Percentiles rank a stretch among this genome's conserved stretches.
These are phyloP conservation scores for Citrus reticulata DNA, from an alignment of 345 rosid species.

Conservation along the genomic window DNA sequence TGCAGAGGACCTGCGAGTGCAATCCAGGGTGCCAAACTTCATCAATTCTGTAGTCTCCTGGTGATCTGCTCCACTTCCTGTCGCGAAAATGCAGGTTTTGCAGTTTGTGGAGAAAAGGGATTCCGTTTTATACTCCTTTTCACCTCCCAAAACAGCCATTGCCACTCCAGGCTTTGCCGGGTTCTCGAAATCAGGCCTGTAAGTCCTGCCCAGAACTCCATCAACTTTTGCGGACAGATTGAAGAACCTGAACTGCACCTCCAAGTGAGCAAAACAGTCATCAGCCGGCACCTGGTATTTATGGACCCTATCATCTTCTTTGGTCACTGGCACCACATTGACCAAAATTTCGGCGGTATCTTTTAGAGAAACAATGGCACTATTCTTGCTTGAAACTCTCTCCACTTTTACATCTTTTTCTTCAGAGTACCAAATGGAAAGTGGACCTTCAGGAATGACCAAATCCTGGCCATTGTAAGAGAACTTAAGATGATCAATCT, in stretches of 20 bases:
- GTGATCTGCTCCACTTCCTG: not conserved
- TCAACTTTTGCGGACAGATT: conserved; percentile 7
- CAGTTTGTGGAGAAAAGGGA: conserved; percentile 12
- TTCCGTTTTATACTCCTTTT: conserved; percentile 7
- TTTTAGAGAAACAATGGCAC: conserved; percentile 8
- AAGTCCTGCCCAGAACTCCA: conserved; percentile 19
- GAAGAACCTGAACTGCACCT: conserved; percentile 22
- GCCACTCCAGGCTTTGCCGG: conserved; percentile 16
- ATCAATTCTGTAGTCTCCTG: not conserved
- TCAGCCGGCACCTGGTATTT: conserved; percentile 9
- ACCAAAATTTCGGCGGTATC: conserved; percentile 15
- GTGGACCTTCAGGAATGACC: conserved; percentile 2
- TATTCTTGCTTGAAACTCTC: conserved; percentile 22
- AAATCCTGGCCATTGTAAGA: conserved; percentile 9
- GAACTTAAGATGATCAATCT: conserved; percentile 16
- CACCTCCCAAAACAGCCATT: conserved; percentile 24
- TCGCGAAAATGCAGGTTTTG: conserved; percentile 1
- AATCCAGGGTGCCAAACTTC: conserved; percentile 18
- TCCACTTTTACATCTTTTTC: conserved; percentile 19
- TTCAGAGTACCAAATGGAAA: conserved; percentile 18
- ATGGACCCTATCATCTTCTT: conserved; percentile 20
- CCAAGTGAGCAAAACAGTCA: conserved; percentile 17
- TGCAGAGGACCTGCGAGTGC: conserved; percentile 20
- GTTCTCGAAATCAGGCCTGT: conserved; percentile 17
- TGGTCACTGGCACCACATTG: conserved; percentile 23